phyloP scores from a whole-genome alignment of 202 grass and related monocot species.

The Dendrocalamus latiflorus region DNA sequence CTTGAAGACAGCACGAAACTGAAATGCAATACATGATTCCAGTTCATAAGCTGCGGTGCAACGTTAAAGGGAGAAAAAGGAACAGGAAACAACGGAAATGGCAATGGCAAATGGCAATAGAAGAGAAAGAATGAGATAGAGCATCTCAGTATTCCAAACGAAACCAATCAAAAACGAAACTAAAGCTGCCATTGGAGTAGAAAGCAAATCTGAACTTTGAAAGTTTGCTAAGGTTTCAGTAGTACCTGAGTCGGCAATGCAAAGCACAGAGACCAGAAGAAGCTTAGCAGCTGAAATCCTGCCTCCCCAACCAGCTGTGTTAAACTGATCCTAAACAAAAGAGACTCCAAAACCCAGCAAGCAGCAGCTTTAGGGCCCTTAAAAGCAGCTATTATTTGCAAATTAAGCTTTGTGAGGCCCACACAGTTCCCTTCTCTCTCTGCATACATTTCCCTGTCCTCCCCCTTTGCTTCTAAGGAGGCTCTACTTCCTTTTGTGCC shows the following conservation, averaged over 20 bases:
- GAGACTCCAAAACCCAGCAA: conserved; percentile 42
- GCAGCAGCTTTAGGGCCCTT: conserved; percentile 40
- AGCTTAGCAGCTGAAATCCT: conserved; percentile 2
- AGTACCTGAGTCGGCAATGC: conserved; percentile 31
- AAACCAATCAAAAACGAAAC: conserved; percentile 1
- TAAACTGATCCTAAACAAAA: not conserved
- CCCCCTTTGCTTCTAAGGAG: conserved; percentile 63
- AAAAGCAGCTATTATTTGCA: conserved; percentile 52
- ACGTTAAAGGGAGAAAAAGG: not conserved
- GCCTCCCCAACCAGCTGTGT: conserved; percentile 6
- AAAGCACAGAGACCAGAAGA: not conserved
- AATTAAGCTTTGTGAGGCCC: conserved; percentile 50
- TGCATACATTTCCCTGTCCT: conserved; percentile 32
- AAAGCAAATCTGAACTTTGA: conserved; percentile 30
- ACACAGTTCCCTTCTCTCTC: conserved; percentile 19
- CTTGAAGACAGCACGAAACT: not conserved
- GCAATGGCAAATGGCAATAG: not conserved
- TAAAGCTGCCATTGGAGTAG: not conserved
- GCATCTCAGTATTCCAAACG: conserved; percentile 17
- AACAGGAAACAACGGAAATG: not conserved
- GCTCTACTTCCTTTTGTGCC: conserved; percentile 28
- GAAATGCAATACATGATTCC: not conserved
- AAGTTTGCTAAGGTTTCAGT: conserved; percentile 20
- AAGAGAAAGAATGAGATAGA: not conserved
- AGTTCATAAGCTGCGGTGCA: conserved; percentile 5